Evolutionary conservation across 2,329 filamentous ascomycete genomes (phyloP), one percentile per base, ranked within the genome.

Genomic region (Alternaria infectoria): DNA sequence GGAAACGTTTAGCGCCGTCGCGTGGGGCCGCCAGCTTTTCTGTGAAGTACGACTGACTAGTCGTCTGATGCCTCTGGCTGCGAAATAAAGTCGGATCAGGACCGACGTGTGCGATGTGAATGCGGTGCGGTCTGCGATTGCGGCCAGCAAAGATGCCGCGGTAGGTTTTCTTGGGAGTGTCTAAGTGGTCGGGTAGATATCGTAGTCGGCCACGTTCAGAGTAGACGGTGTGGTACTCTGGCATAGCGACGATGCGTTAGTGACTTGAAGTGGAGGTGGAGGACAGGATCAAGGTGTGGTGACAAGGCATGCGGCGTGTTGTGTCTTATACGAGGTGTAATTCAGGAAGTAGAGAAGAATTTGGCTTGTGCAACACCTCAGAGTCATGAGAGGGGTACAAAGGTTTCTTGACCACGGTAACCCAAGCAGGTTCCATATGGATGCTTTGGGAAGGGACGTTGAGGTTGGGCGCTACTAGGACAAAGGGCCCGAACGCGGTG

Each of bases 111-210:
- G 81, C 81, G 62, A 88, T 87, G 74, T 86, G 84, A 64, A 88
- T 87, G 45, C 85, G 86, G 69, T 87, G 85, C 46, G 85, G 86
- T 72, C 86, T 81, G 67, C 85, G 83, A 62, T 78, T 83, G 68
- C 86, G 83, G 60, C 81, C 82, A 71, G 83, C 83, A 73, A 86
- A 87, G 68, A 83, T 62, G 64, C 74, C 73, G 46, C 69, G 74
- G 32, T 72, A 71, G 32, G 70, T 58, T 32, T 66, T 68, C 32
- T 64, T 59, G 30, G 74, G 70, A 19, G 74, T 69, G 68, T 69
- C 67, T 19, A 76, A 67, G 52, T 79, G 73, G 52, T 79, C 78
- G 56, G 78, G 79, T 17, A 80, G 73, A 60, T 81, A 81, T 50
- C 75, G 72, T 54, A 81, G 70, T 46, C 77, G 77, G 60, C 79